Evolutionary conservation across 257 asterid species (phyloP), one percentile per base, ranked within the genome.

Genomic region (Fraxinus quadrangulata): DNA sequence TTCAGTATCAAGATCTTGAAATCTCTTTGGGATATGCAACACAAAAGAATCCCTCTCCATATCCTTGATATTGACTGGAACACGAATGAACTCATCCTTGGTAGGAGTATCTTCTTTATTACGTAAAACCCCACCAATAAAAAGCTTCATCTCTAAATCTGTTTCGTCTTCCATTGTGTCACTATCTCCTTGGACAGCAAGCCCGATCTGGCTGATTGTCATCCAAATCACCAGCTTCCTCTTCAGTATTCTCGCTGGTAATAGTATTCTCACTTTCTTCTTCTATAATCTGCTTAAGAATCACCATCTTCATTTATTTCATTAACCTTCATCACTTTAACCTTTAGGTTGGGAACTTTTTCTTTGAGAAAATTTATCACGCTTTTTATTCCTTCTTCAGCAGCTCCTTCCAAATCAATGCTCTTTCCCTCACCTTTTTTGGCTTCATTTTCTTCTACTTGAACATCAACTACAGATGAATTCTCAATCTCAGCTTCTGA

Each of bases 291-390:
- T 90, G 94, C 85, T 90, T 87, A 84, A 67, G 84, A 79, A 74
- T 87, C 83, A 71, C 82, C 78, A 80, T 88, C 96, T 86, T 91
- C 90, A 13, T 83, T 83, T 39, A 88, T 79, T 72, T 89, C 89
- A 83, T 89, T 92, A 26, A 88, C 86, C 74, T 85, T 91, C 90
- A 87, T 87, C 42, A 92, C 96, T 83, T 90, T 90, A 69, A 92
- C 87, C 83, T 93, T 95, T 77, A 95, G 84, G 73, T 91, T 97
- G 19, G 99, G 99, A 77, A 95, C 88, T 84, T 89, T 95, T 30
- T 93, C 98, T 87, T 90, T 95, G 11, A 95, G 94, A 82, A 90
- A 95, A 81, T 93, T 95, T 76, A 93, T 85, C 68, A 93, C 96
- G 45, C 90, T 90, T 76, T 88, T 90, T 82, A 93, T 87, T 81